These are phyloP conservation scores for Fusarium protoensiforme DNA, from an alignment of 2,329 filamentous ascomycete species.

Conservation along the genomic window DNA sequence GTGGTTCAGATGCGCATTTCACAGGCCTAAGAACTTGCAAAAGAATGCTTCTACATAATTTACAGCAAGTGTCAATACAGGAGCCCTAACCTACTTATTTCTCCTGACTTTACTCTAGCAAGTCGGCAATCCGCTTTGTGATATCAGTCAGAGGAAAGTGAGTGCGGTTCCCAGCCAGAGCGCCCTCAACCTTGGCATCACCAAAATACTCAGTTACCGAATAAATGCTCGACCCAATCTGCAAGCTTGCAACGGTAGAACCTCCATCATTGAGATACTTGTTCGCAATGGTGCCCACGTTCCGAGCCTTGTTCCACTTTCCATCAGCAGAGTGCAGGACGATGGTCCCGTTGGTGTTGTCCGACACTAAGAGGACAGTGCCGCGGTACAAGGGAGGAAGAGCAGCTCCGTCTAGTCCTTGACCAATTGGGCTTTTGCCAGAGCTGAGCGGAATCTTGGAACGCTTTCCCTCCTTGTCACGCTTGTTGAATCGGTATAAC, in stretches of 20 bases:
- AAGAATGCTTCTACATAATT: neutral
- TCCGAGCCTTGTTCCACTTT: conserved; percentile 49
- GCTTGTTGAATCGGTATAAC: conserved; percentile 50
- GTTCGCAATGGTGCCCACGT: conserved; percentile 47
- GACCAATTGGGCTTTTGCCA: conserved; percentile 8
- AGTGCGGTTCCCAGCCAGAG: conserved; percentile 1
- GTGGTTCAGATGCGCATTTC: neutral
- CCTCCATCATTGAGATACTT: conserved; percentile 13
- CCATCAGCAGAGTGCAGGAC: conserved; percentile 51
- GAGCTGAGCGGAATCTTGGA: neutral
- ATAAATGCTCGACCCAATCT: conserved; percentile 20
- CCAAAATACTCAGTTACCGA: conserved; percentile 9
- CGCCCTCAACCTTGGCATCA: conserved; percentile 6
- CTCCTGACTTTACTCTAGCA: neutral
- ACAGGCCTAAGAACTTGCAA: neutral
- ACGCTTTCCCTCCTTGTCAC: neutral
- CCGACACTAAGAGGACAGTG: conserved; percentile 49
- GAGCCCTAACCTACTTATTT: neutral
- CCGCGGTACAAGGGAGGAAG: conserved; percentile 47
- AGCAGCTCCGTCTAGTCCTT: conserved; percentile 42
- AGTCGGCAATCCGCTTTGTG: neutral
- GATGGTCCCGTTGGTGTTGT: conserved; percentile 46
- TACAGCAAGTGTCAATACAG: neutral
- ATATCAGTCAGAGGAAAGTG: conserved; percentile 11
- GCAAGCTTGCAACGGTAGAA: conserved; percentile 19